Evolutionary conservation across 768 basidiomycete genomes (phyloP).

Genomic region (Tulasnella sp.): DNA sequence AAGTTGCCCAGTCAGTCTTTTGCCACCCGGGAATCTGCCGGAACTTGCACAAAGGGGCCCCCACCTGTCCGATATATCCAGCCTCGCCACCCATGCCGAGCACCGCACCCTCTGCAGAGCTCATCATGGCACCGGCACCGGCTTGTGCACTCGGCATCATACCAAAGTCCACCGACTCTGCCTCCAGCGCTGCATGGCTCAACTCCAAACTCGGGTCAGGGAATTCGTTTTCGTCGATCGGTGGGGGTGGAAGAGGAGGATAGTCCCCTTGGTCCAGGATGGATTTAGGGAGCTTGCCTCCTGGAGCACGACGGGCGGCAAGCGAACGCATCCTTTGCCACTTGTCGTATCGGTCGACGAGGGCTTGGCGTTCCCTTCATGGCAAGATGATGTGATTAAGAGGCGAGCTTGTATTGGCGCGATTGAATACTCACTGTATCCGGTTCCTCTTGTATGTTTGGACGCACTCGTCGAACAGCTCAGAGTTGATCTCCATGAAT

Average conservation of each 20-base stretch:
- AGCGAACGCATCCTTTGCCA: slow-evolving; percentile 79
- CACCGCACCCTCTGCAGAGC: slow-evolving; percentile 15
- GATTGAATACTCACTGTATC: slow-evolving; percentile 54
- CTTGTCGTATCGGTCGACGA: slow-evolving; percentile 71
- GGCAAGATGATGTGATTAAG: slow-evolving; percentile 12
- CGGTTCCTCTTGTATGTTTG: slow-evolving; percentile 85
- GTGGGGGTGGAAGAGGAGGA: slow-evolving; percentile 66
- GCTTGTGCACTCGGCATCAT: slow-evolving; percentile 73
- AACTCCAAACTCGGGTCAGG: slow-evolving; percentile 83
- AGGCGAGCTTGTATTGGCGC: too few species aligned
- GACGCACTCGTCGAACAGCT: slow-evolving; percentile 88
- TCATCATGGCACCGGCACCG: slow-evolving; percentile 51
- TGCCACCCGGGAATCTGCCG: too few species aligned
- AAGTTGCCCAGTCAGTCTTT: too few species aligned
- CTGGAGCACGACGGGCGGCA: slow-evolving; percentile 58
- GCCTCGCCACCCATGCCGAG: slow-evolving; percentile 2
- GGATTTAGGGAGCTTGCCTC: slow-evolving; percentile 58
- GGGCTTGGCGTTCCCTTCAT: slow-evolving; percentile 73
- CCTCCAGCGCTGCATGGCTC: slow-evolving; percentile 72
- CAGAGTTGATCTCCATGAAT: slow-evolving; percentile 98
- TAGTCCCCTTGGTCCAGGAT: slow-evolving; percentile 50
- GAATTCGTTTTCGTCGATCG: slow-evolving; percentile 75
- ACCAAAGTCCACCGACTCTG: slow-evolving; percentile 40
- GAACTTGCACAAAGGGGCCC: too few species aligned
- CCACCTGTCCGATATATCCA: not conserved